These are phyloP conservation scores for Phellinidium pouzarii DNA, from an alignment of 1,284 basidiomycete genomes.

Conservation along the genomic window DNA sequence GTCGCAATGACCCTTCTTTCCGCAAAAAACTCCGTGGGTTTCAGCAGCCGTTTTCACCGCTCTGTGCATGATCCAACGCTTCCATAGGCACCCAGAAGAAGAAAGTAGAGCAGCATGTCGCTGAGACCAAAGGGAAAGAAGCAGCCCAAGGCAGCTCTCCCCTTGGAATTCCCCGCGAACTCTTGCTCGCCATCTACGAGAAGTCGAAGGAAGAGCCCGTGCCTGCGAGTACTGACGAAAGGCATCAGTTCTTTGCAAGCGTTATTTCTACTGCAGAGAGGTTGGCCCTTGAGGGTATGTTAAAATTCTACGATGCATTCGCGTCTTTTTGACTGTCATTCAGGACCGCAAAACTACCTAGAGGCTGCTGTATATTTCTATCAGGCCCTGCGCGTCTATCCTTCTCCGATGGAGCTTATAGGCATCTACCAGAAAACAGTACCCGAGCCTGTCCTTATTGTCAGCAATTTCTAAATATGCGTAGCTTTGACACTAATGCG, in stretches of 20 bases:
- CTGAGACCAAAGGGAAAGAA: constrained; percentile 59
- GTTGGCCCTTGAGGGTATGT: constrained; percentile 69
- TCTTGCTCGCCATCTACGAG: constrained; percentile 51
- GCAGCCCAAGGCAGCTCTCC: constrained; percentile 32
- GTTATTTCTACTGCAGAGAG: constrained; percentile 87
- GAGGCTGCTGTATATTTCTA: constrained; percentile 88
- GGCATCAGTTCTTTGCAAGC: constrained; percentile 87
- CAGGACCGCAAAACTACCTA: constrained; percentile 73
- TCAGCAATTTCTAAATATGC: constrained; percentile 27
- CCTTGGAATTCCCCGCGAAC: constrained; percentile 39
- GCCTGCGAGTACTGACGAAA: constrained; percentile 65
- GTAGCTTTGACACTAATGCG: constrained; percentile 14
- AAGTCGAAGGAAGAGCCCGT: constrained; percentile 57
- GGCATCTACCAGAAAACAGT: constrained; percentile 92
- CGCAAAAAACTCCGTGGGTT: constrained; percentile 82
- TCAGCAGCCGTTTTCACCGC: constrained; percentile 14
- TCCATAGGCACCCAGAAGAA: constrained; percentile 83
- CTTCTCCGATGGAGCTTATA: constrained; percentile 86
- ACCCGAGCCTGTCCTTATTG: constrained; percentile 81
- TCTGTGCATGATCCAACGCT: constrained; percentile 6
- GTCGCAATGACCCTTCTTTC: constrained; percentile 84
- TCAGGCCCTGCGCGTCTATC: constrained; percentile 91
- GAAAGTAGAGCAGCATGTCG: constrained; percentile 73
- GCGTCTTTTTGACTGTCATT: not conserved
- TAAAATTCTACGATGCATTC: not conserved